Base-by-base conservation (phyloP, 2,329 filamentous ascomycete genomes). In the Emydomyces testavorans region DNA sequence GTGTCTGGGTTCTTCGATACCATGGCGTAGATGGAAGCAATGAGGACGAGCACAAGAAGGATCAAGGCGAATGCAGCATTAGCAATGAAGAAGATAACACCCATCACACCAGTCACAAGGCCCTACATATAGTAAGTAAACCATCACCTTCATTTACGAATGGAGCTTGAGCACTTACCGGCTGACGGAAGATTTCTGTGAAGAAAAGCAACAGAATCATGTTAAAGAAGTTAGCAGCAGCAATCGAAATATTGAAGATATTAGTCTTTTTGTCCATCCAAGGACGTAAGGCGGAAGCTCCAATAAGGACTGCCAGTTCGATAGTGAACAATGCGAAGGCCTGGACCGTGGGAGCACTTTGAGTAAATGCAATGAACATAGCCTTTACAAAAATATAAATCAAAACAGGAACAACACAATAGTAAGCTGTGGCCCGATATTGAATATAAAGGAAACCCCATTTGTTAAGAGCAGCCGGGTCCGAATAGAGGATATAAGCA, bases 261-360 rank as follows among this genome's bases (percentile, higher is more conserved):
- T 95, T 96, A 52, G 87, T 94, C 71, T 89, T 90, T 79, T 94
- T 94, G 74, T 95, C 90, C 90, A 96, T 96, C 83, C 87, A 96
- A 15, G 90, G 90, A 51, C 86, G 82, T 56, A 95, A 71, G 46
- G 94, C 82, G 51, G 80, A 83, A 48, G 87, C 80, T 18, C 70
- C 79, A 57, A 94, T 83, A 49, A 96, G 74, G 57, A 84, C 82
- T 45, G 68, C 78, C 1, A 82, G 82, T 66, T 96, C 90, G 49
- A 95, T 79, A 51, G 95, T 72, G 34, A 96, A 73, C 50, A 95
- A 75, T 13, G 82, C 85, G 50, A 95, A 74, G 7, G 87, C 86
- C 67, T 94, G 88, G 16, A 82, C 80, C 3, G 78, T 77, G 26
- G 80, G 78, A 28, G 73, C 77, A 36, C 71, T 70, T 65, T 96